Evolutionary conservation across 208 protist species (phyloP), one percentile per base, ranked within the genome.

Genomic region (Trypanosoma caninum): DNA sequence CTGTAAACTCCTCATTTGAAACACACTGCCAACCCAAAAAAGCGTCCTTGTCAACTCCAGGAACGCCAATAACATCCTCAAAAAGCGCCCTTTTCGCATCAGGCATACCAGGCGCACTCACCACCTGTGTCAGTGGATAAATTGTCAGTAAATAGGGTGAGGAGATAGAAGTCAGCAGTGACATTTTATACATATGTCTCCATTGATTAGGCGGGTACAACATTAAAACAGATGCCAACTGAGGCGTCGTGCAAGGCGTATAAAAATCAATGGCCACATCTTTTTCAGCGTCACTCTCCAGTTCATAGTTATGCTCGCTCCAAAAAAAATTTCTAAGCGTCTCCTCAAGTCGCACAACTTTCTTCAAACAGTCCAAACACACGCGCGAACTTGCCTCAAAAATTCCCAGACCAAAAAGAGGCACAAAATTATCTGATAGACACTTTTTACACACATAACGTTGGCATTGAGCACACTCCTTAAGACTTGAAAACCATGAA

Each of bases 361-460:
- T 55, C 14, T 62, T 20, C 8, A 45, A 51, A 59, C 65, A 58
- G 7, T 40, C 27, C 22, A 45, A 27, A 51, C 65, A 71, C 11
- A 71, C 44, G 14, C 20, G 27, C 11, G 38, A 25, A 30, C 5
- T 59, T 16, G 31, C 11, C 6, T 40, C 33, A 50, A 14, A 30
- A 42, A 61, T 5, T 22, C 52, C 60, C 22, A 66, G 18, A 10
- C 66, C 67, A 45, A 31, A 16, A 4, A 67, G 34, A 37, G 27
- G n/a, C 25, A 73, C 55, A 53, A 13, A 20, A 20, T 53, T 41
- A 14, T 48, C 37, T 8, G 46, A 50, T 4, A 47, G 13, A 44
- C 67, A 73, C 20, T 66, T 57, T 25, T 56, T 27, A 48, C 67
- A 73, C 3, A 73, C 35, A 60, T 54, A 22, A 18, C 51, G 46